Base-by-base conservation (phyloP, 176 grass and related monocot species). In the Dactylis glomerata region DNA sequence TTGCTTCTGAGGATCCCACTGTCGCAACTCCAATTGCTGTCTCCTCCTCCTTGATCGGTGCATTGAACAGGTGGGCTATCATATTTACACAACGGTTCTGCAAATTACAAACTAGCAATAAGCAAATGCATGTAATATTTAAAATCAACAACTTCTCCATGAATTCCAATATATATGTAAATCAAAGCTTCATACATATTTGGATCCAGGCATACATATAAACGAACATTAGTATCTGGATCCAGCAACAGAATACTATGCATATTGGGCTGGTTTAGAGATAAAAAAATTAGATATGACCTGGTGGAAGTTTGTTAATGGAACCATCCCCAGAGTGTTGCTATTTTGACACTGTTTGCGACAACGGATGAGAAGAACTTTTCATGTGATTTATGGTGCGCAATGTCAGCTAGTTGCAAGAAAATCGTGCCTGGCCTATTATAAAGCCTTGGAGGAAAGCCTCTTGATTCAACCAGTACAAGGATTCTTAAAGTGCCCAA, bases 71-170 rank as follows among this genome's bases (percentile, higher is more conserved):
- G 75, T 89, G 92, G 1, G 89, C 89, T 41, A 91, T 94, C 73
- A 94, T 94, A 79, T 94, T 91, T 31, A 94, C 92, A 87, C 92
- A 94, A 6, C 89, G 89, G 62, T 94, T 94, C 92, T 94, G 86
- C 73, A 27, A 28, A 71, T 75, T 62, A n/a, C 32, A 37, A 78
- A 64, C 31, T 59, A 46, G 9, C 37, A 55, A 24, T 34, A n/a
- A 87, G 77, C 34, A 82, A 84, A 81, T 51, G 27, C 71, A 20
- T 31, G 44, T 31, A 31, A 16, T 74, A 16, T 44, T 74, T 28
- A 49, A 31, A 9, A 28, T 49, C 4, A 49, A 73, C 6, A 30
- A 73, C 42, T 73, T 73, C 1, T 46, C 24, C 24, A 4, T 45
- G 37, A 11, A 26, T 71, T 44, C 23, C 40, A 26, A 44, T 71